Evolutionary conservation across 345 rosid genomes (phyloP), one percentile per base, ranked within the genome.

Genomic region (Geranium brycei): DNA sequence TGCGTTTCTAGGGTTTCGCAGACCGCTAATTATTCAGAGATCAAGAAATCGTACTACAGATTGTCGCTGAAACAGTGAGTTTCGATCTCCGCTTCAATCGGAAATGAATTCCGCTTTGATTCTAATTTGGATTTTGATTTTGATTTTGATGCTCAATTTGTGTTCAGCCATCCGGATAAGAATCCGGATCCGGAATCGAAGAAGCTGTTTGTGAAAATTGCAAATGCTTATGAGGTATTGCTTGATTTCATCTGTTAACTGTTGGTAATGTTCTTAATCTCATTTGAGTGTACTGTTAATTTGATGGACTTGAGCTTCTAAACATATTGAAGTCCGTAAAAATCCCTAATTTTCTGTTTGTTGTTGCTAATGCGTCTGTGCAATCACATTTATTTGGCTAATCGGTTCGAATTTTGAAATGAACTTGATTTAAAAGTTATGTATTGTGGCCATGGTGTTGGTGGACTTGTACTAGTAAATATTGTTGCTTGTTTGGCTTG

Each of bases 191-290:
- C 97, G 31, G 97, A 93, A 67, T 93, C 97, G 19, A 83, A 63
- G 72, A 93, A 88, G 80, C 64, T 81, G 17, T 93, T 93, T 69
- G 97, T 88, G 66, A 93, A 93, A 79, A 78, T 93, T 38, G 99
- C 97, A 7, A 93, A 85, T 81, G 99, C 99, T 69, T 93, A 93
- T 58, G 99, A 93, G 97, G 97, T 87, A 75, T 47, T 65, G n/a
- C 32, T 7, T 4, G n/a, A 2, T 4, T 14, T 38, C 13, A 19
- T 19, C 7, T 17, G 23, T 64, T n/a, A 15, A 59, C 63, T 31
- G 58, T 8, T 64, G 51, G 38, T 51, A 17, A 12, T 6, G 28
- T 28, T 19, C 28, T 65, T 63, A 31, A 10, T 23, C 28, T 23
- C 2, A 23, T 23, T 23, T 2, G 28, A 23, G 2, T 23, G 1